Evolutionary conservation across 176 grass and related monocot species (phyloP).

Genomic region (Eleusine coracana): DNA sequence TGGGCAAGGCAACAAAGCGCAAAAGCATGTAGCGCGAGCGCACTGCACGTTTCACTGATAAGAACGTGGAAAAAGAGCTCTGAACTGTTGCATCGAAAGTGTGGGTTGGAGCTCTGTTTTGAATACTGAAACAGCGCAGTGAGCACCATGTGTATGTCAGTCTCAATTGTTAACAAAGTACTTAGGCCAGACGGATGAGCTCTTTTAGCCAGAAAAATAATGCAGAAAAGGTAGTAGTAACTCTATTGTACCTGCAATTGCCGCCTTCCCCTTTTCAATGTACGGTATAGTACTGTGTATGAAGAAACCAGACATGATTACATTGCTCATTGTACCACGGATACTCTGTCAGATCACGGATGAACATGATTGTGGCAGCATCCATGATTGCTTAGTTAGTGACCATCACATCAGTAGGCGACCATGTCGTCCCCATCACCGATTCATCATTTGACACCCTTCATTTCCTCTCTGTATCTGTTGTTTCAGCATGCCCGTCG

Average conservation of each 20-base stretch:
- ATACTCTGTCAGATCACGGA: slow-evolving; percentile 32
- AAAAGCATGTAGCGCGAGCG: neutral
- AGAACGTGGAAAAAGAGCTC: neutral
- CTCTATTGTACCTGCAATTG: neutral
- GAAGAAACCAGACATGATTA: neutral
- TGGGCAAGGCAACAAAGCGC: neutral
- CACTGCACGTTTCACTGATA: neutral
- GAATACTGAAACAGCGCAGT: neutral
- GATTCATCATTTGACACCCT: slow-evolving; percentile 18
- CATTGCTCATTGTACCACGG: too few relatives aligned
- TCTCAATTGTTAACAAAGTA: neutral
- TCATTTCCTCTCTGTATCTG: neutral
- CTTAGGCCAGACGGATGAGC: neutral
- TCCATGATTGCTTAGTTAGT: neutral
- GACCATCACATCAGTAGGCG: neutral
- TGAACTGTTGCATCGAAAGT: neutral
- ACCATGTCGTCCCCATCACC: neutral
- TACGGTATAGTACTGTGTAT: too few relatives aligned
- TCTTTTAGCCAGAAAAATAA: neutral
- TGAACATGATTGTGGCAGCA: neutral
- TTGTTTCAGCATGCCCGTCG: slow-evolving; percentile 61
- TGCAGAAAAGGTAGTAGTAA: neutral
- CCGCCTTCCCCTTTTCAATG: neutral
- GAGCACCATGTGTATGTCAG: slow-evolving; percentile 1
- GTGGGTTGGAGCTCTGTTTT: slow-evolving; percentile 16